These are phyloP conservation scores for Podospora appendiculata DNA, from an alignment of 495 filamentous ascomycete genomes.

Conservation along the genomic window DNA sequence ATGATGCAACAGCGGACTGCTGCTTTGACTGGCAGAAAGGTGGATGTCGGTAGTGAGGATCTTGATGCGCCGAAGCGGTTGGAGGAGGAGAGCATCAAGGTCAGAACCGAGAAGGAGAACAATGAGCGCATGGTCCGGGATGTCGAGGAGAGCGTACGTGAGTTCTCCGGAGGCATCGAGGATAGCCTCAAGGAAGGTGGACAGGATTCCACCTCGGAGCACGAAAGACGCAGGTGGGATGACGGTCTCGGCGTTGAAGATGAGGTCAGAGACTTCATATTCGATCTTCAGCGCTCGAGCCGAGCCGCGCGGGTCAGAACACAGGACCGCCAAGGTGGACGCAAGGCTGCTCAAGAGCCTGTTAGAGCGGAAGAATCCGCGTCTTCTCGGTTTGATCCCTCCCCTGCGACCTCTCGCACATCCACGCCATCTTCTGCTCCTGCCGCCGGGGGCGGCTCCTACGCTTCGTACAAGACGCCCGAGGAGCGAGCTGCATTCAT, in stretches of 20 bases:
- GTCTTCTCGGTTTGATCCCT: conserved; percentile 28
- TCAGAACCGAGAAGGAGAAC: conserved; percentile 78
- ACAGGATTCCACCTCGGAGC: conserved; percentile 61
- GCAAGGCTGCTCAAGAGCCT: conserved; percentile 36
- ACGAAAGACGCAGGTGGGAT: conserved; percentile 92
- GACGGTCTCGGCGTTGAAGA: conserved; percentile 96
- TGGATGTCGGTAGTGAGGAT: conserved; percentile 56
- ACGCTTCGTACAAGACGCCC: conserved; percentile 76
- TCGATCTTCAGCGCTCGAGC: conserved; percentile 80
- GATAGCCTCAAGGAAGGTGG: conserved; percentile 76
- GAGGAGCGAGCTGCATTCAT: conserved; percentile 94
- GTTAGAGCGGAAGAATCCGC: conserved; percentile 35
- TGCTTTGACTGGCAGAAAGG: conserved; percentile 76
- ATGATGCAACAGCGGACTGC: conserved; percentile 98
- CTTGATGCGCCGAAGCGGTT: conserved; percentile 71
- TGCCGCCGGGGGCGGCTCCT: conserved; percentile 43
- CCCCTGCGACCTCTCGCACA: conserved; percentile 32
- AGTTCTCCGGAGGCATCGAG: conserved; percentile 77
- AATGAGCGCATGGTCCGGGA: conserved; percentile 95
- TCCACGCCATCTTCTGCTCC: conserved; percentile 36
- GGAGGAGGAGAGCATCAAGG: conserved; percentile 76
- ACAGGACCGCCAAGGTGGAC: conserved; percentile 51
- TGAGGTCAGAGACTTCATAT: conserved; percentile 94
- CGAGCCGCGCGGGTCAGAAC: conserved; percentile 65
- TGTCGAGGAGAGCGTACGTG: conserved; percentile 93